Base-by-base conservation (phyloP, 2,329 filamentous ascomycete genomes). In the Plectosphaerella sp. region DNA sequence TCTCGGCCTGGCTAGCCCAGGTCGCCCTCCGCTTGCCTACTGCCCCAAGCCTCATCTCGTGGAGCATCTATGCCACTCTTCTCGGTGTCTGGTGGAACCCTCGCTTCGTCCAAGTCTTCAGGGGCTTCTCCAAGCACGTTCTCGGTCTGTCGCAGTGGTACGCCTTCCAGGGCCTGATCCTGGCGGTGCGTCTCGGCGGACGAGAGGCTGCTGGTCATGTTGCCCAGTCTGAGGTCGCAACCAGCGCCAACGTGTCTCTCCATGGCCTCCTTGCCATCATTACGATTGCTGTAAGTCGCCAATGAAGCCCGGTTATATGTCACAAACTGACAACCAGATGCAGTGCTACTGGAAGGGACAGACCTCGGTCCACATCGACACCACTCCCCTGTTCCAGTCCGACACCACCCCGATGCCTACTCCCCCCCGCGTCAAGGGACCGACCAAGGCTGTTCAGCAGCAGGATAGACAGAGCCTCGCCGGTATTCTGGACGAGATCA, bases 11-110 rank as follows among this genome's bases (percentile, higher is more conserved):
- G 15, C 41, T 54, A 10, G 24, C 24, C 6, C 15, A 14, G 5
- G 18, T 45, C 12, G 48, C 37, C 2, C 11, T 49, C 25, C 36
- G 67, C 12, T 59, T 82, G 6, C 79, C 78, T 10, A 61, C 59
- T 0, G 58, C 69, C 1, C 69, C 72, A 4, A 59, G 62, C 7
- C 59, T 80, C 45, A 70, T 79, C 33, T 71, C 71, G 49, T 73
- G 74, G 61, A 73, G 78, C 18, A 66, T 86, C 18, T 59, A 68
- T 49, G 67, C 76, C 12, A 78, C 77, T 36, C 57, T 82, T 3
- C 59, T 77, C 16, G 78, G 83, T 3, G 67, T 78, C 12, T 87
- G 83, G 78, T 89, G 87, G 87, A 89, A 89, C 56, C 84, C 85
- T 0, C 79, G 78, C 53, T 80, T 88, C 57, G 76, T 80, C 35